These are phyloP conservation scores for Luvunga scandens DNA, from an alignment of 345 rosid genomes.

Conservation along the genomic window DNA sequence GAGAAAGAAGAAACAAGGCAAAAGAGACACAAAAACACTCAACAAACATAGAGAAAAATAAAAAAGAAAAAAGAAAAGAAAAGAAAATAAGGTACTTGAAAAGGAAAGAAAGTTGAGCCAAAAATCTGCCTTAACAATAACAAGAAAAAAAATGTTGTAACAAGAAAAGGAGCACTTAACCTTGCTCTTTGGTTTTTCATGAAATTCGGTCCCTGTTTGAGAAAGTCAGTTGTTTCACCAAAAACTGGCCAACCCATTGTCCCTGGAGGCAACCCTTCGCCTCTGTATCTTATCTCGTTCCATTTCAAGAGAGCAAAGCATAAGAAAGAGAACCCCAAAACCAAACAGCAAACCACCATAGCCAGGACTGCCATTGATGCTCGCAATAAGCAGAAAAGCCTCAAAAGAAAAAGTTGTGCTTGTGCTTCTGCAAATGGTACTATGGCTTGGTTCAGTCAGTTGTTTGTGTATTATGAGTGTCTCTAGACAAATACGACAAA, in stretches of 20 bases:
- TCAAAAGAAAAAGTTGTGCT: neutral
- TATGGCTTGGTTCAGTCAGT: constrained; percentile 5
- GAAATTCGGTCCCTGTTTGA: constrained; percentile 75
- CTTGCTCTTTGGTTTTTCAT: constrained; percentile 69
- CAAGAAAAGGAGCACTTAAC: constrained; percentile 22
- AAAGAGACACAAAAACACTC: neutral
- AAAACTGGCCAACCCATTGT: constrained; percentile 94
- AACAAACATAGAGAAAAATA: neutral
- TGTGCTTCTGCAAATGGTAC: constrained; percentile 9
- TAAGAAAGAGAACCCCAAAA: constrained; percentile 28
- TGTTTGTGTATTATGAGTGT: neutral
- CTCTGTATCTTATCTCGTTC: constrained; percentile 62
- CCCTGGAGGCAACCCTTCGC: constrained; percentile 74
- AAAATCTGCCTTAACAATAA: neutral
- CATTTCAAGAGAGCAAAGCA: constrained; percentile 65
- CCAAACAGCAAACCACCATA: constrained; percentile 23
- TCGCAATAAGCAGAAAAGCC: neutral
- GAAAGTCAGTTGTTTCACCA: constrained; percentile 80
- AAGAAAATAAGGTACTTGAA: neutral
- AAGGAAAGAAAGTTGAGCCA: neutral
- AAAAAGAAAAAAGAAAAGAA: neutral
- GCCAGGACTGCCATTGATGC: constrained; percentile 51
- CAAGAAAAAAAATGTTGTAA: neutral
- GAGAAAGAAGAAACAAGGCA: neutral
- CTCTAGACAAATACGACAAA: constrained; percentile 5